These are phyloP conservation scores for Metschnikowia rubicola DNA, from an alignment of 805 yeast species.

Conservation along the genomic window DNA sequence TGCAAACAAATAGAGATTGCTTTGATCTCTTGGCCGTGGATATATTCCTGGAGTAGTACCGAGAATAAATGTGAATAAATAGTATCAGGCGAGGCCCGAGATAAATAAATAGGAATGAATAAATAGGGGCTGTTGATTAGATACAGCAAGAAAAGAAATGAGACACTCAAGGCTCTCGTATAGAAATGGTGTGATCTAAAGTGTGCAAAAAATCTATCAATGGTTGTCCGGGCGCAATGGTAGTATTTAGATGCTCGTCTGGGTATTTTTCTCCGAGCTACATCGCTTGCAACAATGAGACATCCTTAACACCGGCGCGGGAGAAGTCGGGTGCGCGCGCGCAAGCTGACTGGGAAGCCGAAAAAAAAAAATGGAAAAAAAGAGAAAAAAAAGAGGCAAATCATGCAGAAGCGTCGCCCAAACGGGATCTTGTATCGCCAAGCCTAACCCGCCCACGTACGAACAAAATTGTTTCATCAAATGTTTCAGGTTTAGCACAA, in stretches of 20 bases:
- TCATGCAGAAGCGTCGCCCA: not conserved
- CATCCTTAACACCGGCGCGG: slow-evolving; percentile 7
- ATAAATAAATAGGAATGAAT: not conserved
- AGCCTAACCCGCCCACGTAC: too few species aligned
- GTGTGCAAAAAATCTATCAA: not conserved
- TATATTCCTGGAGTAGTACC: too few species aligned
- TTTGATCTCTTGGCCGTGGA: not conserved
- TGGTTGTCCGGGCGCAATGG: not conserved
- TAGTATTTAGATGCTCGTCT: slow-evolving; percentile 3
- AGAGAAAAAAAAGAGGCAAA: not conserved
- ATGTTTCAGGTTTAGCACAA: not conserved
- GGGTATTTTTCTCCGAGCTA: slow-evolving; percentile 3
- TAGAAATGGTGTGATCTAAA: not conserved
- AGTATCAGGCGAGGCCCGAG: not conserved
- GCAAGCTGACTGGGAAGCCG: not conserved
- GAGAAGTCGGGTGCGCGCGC: slow-evolving; percentile 10
- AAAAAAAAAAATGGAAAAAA: not conserved
- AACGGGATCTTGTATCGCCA: not conserved
- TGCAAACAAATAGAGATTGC: not conserved
- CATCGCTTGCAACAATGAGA: slow-evolving; percentile 10
- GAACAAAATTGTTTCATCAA: not conserved
- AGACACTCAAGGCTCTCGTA: not conserved
- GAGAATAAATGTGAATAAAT: too few species aligned
- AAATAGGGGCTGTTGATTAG: not conserved
- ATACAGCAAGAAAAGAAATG: not conserved